Evolutionary conservation across 768 basidiomycete genomes (phyloP), one percentile per base, ranked within the genome.

Genomic region (Boletus rubroflammeus): DNA sequence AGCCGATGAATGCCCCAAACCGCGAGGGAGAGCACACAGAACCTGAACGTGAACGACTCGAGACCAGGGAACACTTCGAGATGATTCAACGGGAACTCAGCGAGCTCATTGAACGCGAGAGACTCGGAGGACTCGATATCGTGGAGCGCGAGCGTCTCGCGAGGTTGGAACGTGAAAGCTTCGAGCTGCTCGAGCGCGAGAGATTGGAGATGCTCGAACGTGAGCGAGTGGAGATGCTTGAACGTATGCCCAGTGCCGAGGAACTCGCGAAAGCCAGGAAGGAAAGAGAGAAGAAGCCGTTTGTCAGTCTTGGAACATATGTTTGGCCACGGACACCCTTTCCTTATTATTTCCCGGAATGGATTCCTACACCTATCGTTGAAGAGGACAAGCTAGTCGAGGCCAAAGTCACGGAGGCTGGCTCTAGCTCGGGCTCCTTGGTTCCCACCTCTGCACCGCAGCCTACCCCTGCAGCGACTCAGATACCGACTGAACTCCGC

Each of bases 281-380:
- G 60, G 59, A 65, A 56, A 62, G 66, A 45, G 62, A 62, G 51
- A 66, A 62, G 39, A 69, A 67, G 26, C 63, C 65, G 23, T 67
- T 65, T 28, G 64, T 69, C 28, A 62, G 59, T 21, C 64, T 69
- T 28, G 65, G 64, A 42, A 67, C 62, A 11, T 67, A 67, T 54
- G 63, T 66, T 29, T 69, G 67, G 66, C 63, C 70, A 42, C 60
- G 67, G 50, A 60, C 64, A 11, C 64, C 69, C 9, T 71, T 72
- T 26, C 69, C 69, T 29, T 72, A 70, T 19, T 71, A 71, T 36
- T 72, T 69, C 43, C 70, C 69, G 23, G 69, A 72, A 35, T 63
- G 66, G 60, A 68, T 71, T 42, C 67, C 68, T 39, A 56, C 65
- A 3, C 68, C 68, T 9, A 17, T 56, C 47, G 50, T 60, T 6